Percentiles rank a stretch among this genome's conserved stretches.
phyloP scores from a whole-genome alignment of 2,329 filamentous ascomycete species.

The Colletotrichum chlorophyti region DNA sequence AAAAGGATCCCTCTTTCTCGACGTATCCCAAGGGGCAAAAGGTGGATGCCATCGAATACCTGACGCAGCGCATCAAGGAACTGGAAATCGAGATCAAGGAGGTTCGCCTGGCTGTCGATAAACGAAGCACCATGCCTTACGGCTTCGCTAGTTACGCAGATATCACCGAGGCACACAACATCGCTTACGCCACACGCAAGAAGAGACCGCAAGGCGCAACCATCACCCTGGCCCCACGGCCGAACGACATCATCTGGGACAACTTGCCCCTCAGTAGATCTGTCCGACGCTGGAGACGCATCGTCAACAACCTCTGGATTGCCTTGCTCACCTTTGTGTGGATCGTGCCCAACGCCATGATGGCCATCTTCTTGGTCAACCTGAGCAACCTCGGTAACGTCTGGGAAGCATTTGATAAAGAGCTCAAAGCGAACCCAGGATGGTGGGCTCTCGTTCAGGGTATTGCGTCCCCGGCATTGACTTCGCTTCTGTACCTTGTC shows the following conservation, averaged over 20 bases:
- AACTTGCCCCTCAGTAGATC: slow-evolving; percentile 79
- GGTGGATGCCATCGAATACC: slow-evolving; percentile 92
- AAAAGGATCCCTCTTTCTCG: slow-evolving; percentile 74
- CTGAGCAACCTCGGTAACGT: slow-evolving; percentile 79
- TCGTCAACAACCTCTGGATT: slow-evolving; percentile 87
- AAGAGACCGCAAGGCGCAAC: slow-evolving; percentile 82
- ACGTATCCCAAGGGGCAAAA: slow-evolving; percentile 74
- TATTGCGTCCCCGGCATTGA: slow-evolving; percentile 86
- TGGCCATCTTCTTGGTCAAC: slow-evolving; percentile 92
- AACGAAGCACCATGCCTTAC: slow-evolving; percentile 85
- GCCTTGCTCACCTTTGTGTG: slow-evolving; percentile 80
- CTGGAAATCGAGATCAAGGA: slow-evolving; percentile 87
- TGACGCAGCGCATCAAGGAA: slow-evolving; percentile 82
- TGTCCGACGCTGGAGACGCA: slow-evolving; percentile 73
- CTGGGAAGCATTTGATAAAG: slow-evolving; percentile 76
- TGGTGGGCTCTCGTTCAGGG: slow-evolving; percentile 92
- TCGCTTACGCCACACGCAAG: slow-evolving; percentile 81
- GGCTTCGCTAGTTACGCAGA: slow-evolving; percentile 94
- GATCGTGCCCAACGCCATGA: slow-evolving; percentile 92
- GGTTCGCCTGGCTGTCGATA: slow-evolving; percentile 82
- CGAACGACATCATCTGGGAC: slow-evolving; percentile 95
- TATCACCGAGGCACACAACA: slow-evolving; percentile 85
- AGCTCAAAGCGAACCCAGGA: slow-evolving; percentile 66
- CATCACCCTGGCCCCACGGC: slow-evolving; percentile 80
- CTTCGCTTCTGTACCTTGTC: slow-evolving; percentile 84